Base-by-base conservation (phyloP, 164 flowering plant genomes). In the Magnolia changhungtana region DNA sequence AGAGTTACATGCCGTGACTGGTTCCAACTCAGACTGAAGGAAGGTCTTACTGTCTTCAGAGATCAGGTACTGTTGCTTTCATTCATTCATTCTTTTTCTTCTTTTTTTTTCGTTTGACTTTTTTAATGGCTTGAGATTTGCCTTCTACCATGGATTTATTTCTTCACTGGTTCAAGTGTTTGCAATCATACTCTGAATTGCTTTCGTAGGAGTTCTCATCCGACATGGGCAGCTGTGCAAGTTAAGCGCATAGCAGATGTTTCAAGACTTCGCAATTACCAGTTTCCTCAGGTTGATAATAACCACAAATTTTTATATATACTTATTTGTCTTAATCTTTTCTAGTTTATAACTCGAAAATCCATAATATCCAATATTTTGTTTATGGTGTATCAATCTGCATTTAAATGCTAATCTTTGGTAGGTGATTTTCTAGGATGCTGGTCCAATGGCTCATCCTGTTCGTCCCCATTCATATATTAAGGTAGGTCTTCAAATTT, bases 401-500 rank as follows among this genome's bases (percentile, higher is more conserved):
- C 59, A 55, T 10, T 55, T 55, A 16, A 31, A 31, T 31, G 59
- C 14, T 55, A 55, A 55, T 55, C 16, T 7, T 55, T 10, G 59
- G 7, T 65, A 45, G 75, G 66, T 51, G 73, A 71, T 74, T 72
- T 75, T 83, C 73, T 80, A 96, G 98, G 99, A 96, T 89, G 90
- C 97, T 81, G 98, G 99, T 86, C 98, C 98, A 23, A 96, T 96
- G 97, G 97, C 98, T 85, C 99, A 96, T 85, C 98, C 99, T 77
- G 95, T 96, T 11, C 85, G 98, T 23, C 99, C 99, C 71, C 98
- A 96, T 81, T 96, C 99, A 63, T 96, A 96, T 79, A 94, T 96
- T 70, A 96, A 96, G 98, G 99, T 91, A 66, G 49, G 76, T 58
- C 45, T 55, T 55, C 16, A 9, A 9, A 55, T 55, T 55, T 55